These are phyloP conservation scores for Clavispora santaluciae DNA, from an alignment of 805 yeast species.

Conservation along the genomic window DNA sequence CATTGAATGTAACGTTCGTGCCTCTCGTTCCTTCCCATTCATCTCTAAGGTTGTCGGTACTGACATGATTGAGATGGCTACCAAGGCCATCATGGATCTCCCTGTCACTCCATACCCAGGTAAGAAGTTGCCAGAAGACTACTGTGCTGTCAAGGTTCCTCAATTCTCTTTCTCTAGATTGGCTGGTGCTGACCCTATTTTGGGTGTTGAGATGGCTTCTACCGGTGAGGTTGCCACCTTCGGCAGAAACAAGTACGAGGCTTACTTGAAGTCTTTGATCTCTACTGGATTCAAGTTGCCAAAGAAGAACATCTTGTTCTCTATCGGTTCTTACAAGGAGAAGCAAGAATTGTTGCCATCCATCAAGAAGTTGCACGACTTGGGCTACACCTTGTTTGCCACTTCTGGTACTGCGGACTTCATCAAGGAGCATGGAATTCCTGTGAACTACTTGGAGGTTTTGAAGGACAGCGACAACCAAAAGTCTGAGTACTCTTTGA, in stretches of 20 bases:
- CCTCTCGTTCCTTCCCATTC: conserved; percentile 98
- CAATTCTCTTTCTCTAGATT: conserved; percentile 96
- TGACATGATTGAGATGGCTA: conserved; percentile 96
- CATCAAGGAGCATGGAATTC: conserved; percentile 88
- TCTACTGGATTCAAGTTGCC: conserved; percentile 96
- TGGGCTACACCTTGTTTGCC: conserved; percentile 90
- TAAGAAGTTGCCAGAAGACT: conserved; percentile 83
- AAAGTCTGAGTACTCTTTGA: conserved; percentile 89
- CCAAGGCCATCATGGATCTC: conserved; percentile 86
- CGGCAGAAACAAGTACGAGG: conserved; percentile 95
- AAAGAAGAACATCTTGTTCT: conserved; percentile 86
- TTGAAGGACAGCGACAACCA: conserved; percentile 69
- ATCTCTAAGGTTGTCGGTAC: conserved; percentile 94
- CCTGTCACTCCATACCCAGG: conserved; percentile 89
- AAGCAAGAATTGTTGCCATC: conserved; percentile 90
- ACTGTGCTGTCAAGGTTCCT: conserved; percentile 94
- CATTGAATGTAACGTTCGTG: conserved; percentile 97
- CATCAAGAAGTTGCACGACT: conserved; percentile 69
- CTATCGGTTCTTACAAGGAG: conserved; percentile 96
- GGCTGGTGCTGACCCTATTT: conserved; percentile 96
- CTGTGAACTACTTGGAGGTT: conserved; percentile 92
- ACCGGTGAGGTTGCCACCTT: conserved; percentile 98
- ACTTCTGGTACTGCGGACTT: conserved; percentile 99
- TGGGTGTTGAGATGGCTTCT: conserved; percentile 99
- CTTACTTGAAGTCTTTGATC: conserved; percentile 87